phyloP scores from a whole-genome alignment of 1,284 basidiomycete genomes.

The Agaricales sp. region DNA sequence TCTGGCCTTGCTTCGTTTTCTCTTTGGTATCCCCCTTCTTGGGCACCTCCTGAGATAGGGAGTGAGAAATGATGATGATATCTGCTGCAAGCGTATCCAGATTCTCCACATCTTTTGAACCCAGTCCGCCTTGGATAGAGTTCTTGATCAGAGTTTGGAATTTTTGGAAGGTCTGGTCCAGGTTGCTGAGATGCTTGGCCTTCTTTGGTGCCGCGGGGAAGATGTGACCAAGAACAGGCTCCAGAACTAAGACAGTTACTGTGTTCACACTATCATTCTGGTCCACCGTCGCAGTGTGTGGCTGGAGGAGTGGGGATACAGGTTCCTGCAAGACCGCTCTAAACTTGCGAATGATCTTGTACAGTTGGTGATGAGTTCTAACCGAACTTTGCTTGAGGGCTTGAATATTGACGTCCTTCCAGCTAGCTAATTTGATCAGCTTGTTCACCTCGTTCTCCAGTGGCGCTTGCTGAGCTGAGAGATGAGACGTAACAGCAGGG shows the following conservation, averaged over 20 bases:
- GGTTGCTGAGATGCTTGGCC: slow-evolving; percentile 26
- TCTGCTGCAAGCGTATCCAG: slow-evolving; percentile 65
- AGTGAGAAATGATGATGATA: slow-evolving; percentile 62
- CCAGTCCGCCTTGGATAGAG: slow-evolving; percentile 33
- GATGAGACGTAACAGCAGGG: slow-evolving; percentile 33
- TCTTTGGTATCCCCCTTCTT: slow-evolving; percentile 33
- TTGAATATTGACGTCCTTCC: slow-evolving; percentile 96
- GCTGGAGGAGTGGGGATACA: slow-evolving; percentile 32
- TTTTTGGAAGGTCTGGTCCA: slow-evolving; percentile 34
- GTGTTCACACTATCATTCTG: too few relatives aligned
- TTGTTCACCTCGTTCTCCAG: slow-evolving; percentile 80
- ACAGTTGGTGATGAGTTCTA: slow-evolving; percentile 85
- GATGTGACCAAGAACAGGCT: too few relatives aligned
- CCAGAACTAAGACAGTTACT: too few relatives aligned
- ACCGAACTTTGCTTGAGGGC: slow-evolving; percentile 90
- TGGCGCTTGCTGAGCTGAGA: slow-evolving; percentile 49
- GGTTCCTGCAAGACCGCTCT: slow-evolving; percentile 82
- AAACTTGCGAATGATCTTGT: slow-evolving; percentile 89
- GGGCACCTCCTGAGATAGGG: slow-evolving; percentile 47
- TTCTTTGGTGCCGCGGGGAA: not conserved
- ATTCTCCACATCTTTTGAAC: slow-evolving; percentile 22
- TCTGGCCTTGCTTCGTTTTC: slow-evolving; percentile 64
- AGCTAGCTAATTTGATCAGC: slow-evolving; percentile 93
- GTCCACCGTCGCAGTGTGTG: slow-evolving; percentile 23
- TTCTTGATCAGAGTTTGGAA: slow-evolving; percentile 34